Base-by-base conservation (phyloP, 2,329 filamentous ascomycete genomes). In the Aspergillus melleus region DNA sequence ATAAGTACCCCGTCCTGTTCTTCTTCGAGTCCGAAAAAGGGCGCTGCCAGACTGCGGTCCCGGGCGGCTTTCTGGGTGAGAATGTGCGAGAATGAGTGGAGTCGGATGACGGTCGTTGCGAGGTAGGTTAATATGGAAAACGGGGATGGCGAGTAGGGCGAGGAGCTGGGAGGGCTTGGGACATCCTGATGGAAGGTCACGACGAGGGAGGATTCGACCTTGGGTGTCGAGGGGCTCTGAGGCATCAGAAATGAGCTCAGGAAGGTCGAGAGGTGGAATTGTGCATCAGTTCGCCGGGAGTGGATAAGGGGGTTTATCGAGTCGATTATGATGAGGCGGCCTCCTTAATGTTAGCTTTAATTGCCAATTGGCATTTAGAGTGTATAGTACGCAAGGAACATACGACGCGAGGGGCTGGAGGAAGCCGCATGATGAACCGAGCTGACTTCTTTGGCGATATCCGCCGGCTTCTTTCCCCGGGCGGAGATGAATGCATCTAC, bases 101-200 rank as follows among this genome's bases (percentile, higher is more conserved):
- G 81, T 4, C 85, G 87, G 60, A 98, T 83, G 55, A 98, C 85
- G 3, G 92, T 89, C 3, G 95, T 99, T n/a, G 93, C 91, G 59
- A 97, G 87, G 76, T 96, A 96, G 50, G 84, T 85, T 22, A 98
- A 81, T 0, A 92, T 79, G 1, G 87, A 87, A 12, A 96, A 81
- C 0, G 92, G 87, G 29, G 86, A 79, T 0, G 92, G 91, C 19
- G 85, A 79, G 75, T 76, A 83, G 39, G 71, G 59, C 52, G 69
- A 66, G 32, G 69, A 64, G 12, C 73, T 65, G n/a, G 73, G 64
- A 4, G 72, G 75, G 56, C 86, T 75, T 1, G 91, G 89, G 4
- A 94, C 83, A 76, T 98, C 94, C 55, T 84, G 81, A 79, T 98
- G 95, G 75, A 96, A 96, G 60, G 90, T 85, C 49, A 88, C 88